Evolutionary conservation across 306 rosid genomes (phyloP).

Genomic region (Corylus heterophylla): DNA sequence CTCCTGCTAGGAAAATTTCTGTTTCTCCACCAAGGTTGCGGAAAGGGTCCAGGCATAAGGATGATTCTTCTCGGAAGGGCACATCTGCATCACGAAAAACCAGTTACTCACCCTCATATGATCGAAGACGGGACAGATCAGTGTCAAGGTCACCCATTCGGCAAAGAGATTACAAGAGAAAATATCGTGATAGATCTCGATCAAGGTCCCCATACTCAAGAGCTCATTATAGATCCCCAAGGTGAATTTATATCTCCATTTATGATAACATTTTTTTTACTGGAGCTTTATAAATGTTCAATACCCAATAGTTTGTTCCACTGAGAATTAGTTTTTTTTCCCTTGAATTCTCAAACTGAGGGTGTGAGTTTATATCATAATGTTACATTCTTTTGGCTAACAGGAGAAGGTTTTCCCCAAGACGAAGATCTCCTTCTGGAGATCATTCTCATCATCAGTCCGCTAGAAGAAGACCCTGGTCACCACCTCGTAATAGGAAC

Average conservation of each 20-base stretch:
- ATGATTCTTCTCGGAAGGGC: neutral
- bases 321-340: neutral
- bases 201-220: conserved; percentile 2
- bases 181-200: neutral
- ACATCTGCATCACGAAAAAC: conserved; percentile 6
- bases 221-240: neutral
- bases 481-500: neutral
- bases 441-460: neutral
- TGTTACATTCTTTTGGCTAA: neutral
- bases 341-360: neutral
- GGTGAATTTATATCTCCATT: neutral
- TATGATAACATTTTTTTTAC: neutral
- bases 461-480: conserved; percentile 1
- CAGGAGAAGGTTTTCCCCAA: neutral
- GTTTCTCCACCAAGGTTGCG: neutral
- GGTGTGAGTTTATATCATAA: neutral
- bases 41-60: neutral
- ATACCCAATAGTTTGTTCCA: neutral
- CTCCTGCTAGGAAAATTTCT: neutral
- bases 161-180: neutral
- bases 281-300: neutral
- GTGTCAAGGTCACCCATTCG: neutral
- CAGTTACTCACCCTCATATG: neutral
- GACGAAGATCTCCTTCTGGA: conserved; percentile 1
- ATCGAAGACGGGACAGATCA: neutral